Evolutionary conservation across 2,329 filamentous ascomycete species (phyloP), one percentile per base, ranked within the genome.

Genomic region (Verruconis gallopava): DNA sequence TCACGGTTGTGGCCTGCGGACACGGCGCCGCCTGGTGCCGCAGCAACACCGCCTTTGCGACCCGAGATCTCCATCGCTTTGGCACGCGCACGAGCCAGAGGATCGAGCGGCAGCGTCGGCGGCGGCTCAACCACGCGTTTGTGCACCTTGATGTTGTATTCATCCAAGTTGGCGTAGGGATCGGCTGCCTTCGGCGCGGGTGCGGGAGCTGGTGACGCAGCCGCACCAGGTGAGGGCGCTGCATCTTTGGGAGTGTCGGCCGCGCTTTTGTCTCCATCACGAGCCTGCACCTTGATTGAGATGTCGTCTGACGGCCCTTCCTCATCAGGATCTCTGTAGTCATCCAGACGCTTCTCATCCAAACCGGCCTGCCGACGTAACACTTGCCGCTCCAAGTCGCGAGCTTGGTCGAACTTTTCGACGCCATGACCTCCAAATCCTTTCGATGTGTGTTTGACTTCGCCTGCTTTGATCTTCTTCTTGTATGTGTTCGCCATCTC

Each of bases 341-440:
- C 77, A 42, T 93, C 85, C n/a, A n/a, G n/a, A 15, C 93, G 88
- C 15, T 82, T 78, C 43, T 84, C 80, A 42, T 82, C 83, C 50
- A 88, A 89, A 37, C 37, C 21, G 32, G 28, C 61, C 32, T 44
- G 18, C 13, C 35, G 17, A 30, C 33, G 21, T n/a, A 43, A 18
- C 21, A 38, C 17, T 30, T 82, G 76, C 49, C 86, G 82, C 34
- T 88, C 82, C 4, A 84, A 80, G 56, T 94, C 86, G 55, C 89
- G 83, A 53, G 93, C 85, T 54, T 88, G 81, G 60, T 96, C 89
- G 33, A 96, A 77, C 37, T 79, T 79, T 57, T 96, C 91, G 22
- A 98, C 71, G 45, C 91, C 91, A 57, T 94, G 94, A 43, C 91
- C 91, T 53, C 89, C 89, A 53, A 98, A 98, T 2, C 91, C 91